Percentiles rank a stretch among this genome's conserved stretches.
These are phyloP conservation scores for Mollisia scopiformis DNA, from an alignment of 2,329 filamentous ascomycete genomes.

Conservation along the genomic window DNA sequence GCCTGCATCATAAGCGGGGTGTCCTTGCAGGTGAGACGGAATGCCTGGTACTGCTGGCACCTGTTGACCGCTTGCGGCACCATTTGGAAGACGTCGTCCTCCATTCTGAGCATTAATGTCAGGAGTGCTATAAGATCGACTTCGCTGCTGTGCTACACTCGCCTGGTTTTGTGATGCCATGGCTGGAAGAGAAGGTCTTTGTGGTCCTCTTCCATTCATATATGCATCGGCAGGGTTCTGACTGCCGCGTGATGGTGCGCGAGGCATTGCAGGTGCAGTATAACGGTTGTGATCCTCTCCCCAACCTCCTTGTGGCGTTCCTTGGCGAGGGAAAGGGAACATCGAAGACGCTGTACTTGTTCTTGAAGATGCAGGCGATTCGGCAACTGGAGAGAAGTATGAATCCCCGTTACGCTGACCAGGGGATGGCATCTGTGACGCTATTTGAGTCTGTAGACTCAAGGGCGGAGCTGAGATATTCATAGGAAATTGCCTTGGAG, in stretches of 20 bases:
- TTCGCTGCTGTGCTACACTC: conserved; percentile 61
- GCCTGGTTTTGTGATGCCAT: conserved; percentile 62
- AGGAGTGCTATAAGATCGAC: conserved; percentile 91
- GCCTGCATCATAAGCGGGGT: conserved; percentile 59
- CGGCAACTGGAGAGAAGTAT: conserved; percentile 88
- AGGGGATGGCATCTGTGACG: conserved; percentile 40
- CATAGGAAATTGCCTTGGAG: conserved; percentile 63
- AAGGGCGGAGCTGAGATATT: conserved; percentile 61
- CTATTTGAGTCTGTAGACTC: conserved; percentile 66
- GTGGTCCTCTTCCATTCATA: conserved; percentile 65
- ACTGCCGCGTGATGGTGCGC: conserved; percentile 78
- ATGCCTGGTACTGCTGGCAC: conserved; percentile 78
- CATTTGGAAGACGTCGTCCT: conserved; percentile 56
- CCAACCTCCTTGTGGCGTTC: conserved; percentile 69
- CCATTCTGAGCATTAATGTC: conserved; percentile 79
- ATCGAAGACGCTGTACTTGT: conserved; percentile 77
- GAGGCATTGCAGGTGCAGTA: conserved; percentile 84
- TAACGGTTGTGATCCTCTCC: conserved; percentile 80
- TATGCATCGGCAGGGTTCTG: conserved; percentile 65
- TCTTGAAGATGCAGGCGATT: conserved; percentile 77
- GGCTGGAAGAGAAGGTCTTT: conserved; percentile 79
- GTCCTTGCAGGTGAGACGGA: conserved; percentile 61
- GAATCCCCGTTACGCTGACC: conserved; percentile 58
- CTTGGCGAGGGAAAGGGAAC: conserved; percentile 79
- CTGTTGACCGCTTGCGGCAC: conserved; percentile 44